Base-by-base conservation (phyloP, 148 eudicot genomes). In the Salicornia ramosissima region DNA sequence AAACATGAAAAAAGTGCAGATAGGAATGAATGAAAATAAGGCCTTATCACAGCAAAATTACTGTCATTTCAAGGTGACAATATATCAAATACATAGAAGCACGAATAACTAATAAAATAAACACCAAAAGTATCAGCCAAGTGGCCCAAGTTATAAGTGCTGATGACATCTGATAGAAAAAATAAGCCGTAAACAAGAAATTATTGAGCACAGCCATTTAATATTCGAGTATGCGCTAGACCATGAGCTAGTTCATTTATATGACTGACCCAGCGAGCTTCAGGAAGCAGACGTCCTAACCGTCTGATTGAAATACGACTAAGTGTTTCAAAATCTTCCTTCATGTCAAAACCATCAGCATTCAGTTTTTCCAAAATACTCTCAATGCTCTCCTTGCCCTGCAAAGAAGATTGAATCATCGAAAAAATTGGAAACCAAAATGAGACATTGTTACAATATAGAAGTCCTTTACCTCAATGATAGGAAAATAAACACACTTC, bases 261-360 rank as follows among this genome's bases (percentile, higher is more conserved):
- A 57, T 14, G 31, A 90, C 93, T 61, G 60, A 90, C 96, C 93
- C 93, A 88, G 39, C 87, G 89, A 82, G 86, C 86, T 65, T 90
- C 93, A 28, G 96, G 92, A 77, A 90, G 89, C 62, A 90, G 80
- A 70, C 96, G 90, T 49, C 96, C 96, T 75, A 90, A 68, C 77
- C 96, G 78, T 34, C 93, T 77, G 56, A 88, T 74, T 45, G 86
- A 86, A 25, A 90, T 89, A 36, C 82, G 96, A 64, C 93, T 88
- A 60, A 84, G 88, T 22, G 75, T 74, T 65, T 78, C 85, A 71
- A 73, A 90, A 74, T 67, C 81, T 63, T 87, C 90, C 19, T 47
- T 60, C 39, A 78, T 75, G 33, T 64, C 85, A 82, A 14, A 81
- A 40, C 85, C 83, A 67, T 80, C 83, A 12, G n/a, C 69, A 45